Evolutionary conservation across 73 alveolate genomes (phyloP), one percentile per base, ranked within the genome.

Genomic region (Paramecium caudatum): DNA sequence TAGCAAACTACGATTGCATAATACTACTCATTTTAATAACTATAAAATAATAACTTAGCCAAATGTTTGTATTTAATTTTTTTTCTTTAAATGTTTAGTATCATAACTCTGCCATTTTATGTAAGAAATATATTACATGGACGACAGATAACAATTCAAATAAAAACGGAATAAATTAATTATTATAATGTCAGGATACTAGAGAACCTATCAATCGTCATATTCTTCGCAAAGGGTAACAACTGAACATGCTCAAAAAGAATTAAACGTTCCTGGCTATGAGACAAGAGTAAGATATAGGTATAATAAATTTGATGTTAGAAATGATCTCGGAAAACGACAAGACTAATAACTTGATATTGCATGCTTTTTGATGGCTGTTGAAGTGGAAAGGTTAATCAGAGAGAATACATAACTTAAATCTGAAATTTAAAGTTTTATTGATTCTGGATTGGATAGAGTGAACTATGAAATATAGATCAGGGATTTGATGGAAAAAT

Each of bases 401-500:
- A 41, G 47, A 74, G 88, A 74, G 43, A 74, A 74, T 43, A 74
- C 62, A 19, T 43, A 74, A 13, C 32, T 74, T 23, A 74, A 74
- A 43, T 23, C 17, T n/a, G 88, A 74, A 13, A 41, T 74, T 3
- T 21, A 41, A 45, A 74, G 32, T 74, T 36, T 41, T 37, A 23
- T 37, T 21, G 88, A 74, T 32, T 37, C 68, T 2, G 88, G 88
- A 74, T 41, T 74, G 32, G 88, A 74, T 74, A 2, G 88, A 45
- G 88, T 74, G 25, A 74, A 45, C 43, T 74, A 74, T 43, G 88
- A 74, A 23, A 74, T 74, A 41, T 45, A 74, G 43, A 74, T 74
- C 3, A 36, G 68, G 30, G 88, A 74, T 74, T 74, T 74, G 55
- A 74, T 74, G 88, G 88, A 74, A 17, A 74, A 74, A 74, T 43